phyloP scores from a whole-genome alignment of 2,329 filamentous ascomycete genomes.

The Periconia sp. region DNA sequence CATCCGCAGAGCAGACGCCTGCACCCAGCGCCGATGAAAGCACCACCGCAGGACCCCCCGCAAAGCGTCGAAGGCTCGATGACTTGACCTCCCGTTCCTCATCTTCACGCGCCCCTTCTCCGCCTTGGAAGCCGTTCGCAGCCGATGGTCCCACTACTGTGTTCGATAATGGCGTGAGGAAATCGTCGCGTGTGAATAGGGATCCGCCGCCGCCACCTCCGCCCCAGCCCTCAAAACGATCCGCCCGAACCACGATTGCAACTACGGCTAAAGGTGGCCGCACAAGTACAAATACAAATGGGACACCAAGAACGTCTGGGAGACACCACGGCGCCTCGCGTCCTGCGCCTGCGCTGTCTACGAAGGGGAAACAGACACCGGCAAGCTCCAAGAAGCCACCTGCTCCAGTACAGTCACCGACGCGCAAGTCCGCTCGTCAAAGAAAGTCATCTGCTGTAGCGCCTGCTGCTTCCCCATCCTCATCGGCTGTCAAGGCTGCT shows the following conservation, averaged over 20 bases:
- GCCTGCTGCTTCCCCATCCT: constrained; percentile 18
- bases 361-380: constrained; percentile 11
- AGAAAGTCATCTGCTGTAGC: constrained; percentile 22
- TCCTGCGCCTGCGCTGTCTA: not conserved
- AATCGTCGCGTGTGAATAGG: constrained; percentile 60
- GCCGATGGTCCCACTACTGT: constrained; percentile 89
- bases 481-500: constrained; percentile 17
- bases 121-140: constrained; percentile 87
- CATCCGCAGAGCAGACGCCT: constrained; percentile 16
- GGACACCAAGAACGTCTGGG: constrained; percentile 20
- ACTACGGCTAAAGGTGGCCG: constrained; percentile 18
- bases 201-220: constrained; percentile 42
- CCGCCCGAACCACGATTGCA: constrained; percentile 20
- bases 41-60: constrained; percentile 33
- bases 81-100: constrained; percentile 39
- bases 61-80: constrained; percentile 65
- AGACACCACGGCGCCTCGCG: not conserved
- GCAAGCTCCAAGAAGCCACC: constrained; percentile 25
- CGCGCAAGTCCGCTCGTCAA: constrained; percentile 40
- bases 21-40: constrained; percentile 22
- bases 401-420: constrained; percentile 21
- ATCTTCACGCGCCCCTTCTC: constrained; percentile 63
- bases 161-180: constrained; percentile 63
- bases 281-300: constrained; percentile 29
- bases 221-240: constrained; percentile 44